These are phyloP conservation scores for Corymbia maculata DNA, from an alignment of 345 rosid genomes.

Conservation along the genomic window DNA sequence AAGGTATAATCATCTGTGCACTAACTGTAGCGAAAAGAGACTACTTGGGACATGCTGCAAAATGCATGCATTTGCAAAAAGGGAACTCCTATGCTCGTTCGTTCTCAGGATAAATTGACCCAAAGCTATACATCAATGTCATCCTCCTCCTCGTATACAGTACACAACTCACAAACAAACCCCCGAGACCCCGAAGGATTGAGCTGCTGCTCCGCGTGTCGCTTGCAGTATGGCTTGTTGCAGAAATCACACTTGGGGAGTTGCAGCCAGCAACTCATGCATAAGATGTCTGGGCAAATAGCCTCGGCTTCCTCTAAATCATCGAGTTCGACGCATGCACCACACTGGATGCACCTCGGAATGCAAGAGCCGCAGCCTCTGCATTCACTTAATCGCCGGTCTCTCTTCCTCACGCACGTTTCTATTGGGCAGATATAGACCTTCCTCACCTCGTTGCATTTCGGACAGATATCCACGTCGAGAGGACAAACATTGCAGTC, in stretches of 20 bases:
- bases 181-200: slow-evolving; percentile 7
- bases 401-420: slow-evolving; percentile 16
- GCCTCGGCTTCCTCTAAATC: slow-evolving; percentile 45
- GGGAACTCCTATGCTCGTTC: neutral
- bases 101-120: neutral
- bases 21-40: neutral
- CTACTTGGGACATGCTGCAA: neutral
- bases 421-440: slow-evolving; percentile 46
- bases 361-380: slow-evolving; percentile 54
- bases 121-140: neutral
- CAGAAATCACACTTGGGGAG: slow-evolving; percentile 69
- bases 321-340: slow-evolving; percentile 26
- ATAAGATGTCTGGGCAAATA: slow-evolving; percentile 37
- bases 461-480: slow-evolving; percentile 63
- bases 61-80: neutral
- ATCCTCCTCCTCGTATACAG: neutral
- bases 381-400: slow-evolving; percentile 14
- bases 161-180: slow-evolving; percentile 52
- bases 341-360: slow-evolving; percentile 63
- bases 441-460: slow-evolving; percentile 45
- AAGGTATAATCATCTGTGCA: neutral
- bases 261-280: slow-evolving; percentile 61
- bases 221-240: slow-evolving; percentile 58
- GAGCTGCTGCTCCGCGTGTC: slow-evolving; percentile 13
- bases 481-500: neutral